Conservation (phyloP, 2,329 filamentous ascomycete genomes). For the Clonostachys rosea region DNA sequence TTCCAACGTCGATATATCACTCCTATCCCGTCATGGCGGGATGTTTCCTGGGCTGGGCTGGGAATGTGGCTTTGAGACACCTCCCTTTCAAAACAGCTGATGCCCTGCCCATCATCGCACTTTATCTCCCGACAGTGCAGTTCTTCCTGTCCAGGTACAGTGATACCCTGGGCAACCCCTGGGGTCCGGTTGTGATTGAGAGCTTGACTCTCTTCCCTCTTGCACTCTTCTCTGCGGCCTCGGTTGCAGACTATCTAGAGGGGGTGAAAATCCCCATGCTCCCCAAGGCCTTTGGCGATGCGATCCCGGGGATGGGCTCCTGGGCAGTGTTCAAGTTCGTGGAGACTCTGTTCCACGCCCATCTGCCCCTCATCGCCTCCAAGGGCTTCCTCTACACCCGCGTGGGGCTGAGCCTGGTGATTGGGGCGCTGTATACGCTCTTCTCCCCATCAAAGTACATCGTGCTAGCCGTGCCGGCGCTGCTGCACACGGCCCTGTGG, state of each 20-base stretch:
- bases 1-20: constrained; percentile 73
- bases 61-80: constrained; percentile 50
- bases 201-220: constrained; percentile 67
- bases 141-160: constrained; percentile 67
- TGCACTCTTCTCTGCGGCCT: constrained; percentile 57
- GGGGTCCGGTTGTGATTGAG: constrained; percentile 75
- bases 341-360: constrained; percentile 30
- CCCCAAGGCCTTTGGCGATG: constrained; percentile 55
- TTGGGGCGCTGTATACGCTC: constrained; percentile 61
- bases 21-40: constrained; percentile 59
- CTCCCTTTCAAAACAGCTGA: constrained; percentile 43
- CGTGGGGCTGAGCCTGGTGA: constrained; percentile 64
- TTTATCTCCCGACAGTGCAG: constrained; percentile 71
- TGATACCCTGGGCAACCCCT: constrained; percentile 57
- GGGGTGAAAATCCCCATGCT: constrained; percentile 48
- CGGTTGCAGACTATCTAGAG: constrained; percentile 62
- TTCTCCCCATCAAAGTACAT: constrained; percentile 67
- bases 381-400: constrained; percentile 62
- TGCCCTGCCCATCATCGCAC: constrained; percentile 67
- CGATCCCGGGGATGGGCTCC: constrained; percentile 59
- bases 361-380: constrained; percentile 51
- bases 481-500: constrained; percentile 64
- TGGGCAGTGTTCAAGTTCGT: constrained; percentile 60
- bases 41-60: constrained; percentile 68
- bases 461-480: constrained; percentile 62